Base-by-base conservation (phyloP, 768 basidiomycete species). In the Cystobasidium onofrii region DNA sequence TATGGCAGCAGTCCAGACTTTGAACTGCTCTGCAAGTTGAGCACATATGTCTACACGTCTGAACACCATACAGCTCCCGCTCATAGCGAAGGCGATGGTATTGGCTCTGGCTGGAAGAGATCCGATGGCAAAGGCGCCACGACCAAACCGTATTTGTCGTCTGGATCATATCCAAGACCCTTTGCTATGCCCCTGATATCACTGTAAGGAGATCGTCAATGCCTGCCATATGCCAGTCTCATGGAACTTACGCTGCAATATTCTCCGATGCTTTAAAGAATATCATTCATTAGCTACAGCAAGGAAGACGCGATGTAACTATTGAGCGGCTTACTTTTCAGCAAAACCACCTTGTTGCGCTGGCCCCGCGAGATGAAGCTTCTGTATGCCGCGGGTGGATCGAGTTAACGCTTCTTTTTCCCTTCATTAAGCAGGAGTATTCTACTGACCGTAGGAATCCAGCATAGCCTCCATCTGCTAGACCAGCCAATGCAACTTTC, bases 291-390 rank as follows among this genome's bases (percentile, higher is more conserved):
- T n/a, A n/a, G n/a, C n/a, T n/a, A n/a, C n/a, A n/a, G n/a, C n/a
- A n/a, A n/a, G n/a, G n/a, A n/a, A n/a, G n/a, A n/a, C n/a, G n/a
- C n/a, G n/a, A n/a, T n/a, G n/a, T n/a, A n/a, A n/a, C n/a, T n/a
- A n/a, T n/a, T n/a, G n/a, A n/a, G n/a, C n/a, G n/a, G n/a, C 57
- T 27, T 20, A 60, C 57, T 60, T 34, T 60, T 60, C 17, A 60
- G 57, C 25, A 60, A 60, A 27, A 60, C 57, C 23, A 60, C 29
- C 20, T 60, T 60, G 23, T 60, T 15, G 29, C 57, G 12, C 13
- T 60, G 33, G 15, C 57, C 57, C 20, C 57, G 57, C 4, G 57
- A 15, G 4, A 60, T 60, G 25, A 60, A 60, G 27, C 57, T 27
- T 4, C 57, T 60, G 17, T 12, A 60, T 9, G 4, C 12, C 15